phyloP scores from a whole-genome alignment of 176 grass and related monocot genomes.

The Elymus sibiricus region DNA sequence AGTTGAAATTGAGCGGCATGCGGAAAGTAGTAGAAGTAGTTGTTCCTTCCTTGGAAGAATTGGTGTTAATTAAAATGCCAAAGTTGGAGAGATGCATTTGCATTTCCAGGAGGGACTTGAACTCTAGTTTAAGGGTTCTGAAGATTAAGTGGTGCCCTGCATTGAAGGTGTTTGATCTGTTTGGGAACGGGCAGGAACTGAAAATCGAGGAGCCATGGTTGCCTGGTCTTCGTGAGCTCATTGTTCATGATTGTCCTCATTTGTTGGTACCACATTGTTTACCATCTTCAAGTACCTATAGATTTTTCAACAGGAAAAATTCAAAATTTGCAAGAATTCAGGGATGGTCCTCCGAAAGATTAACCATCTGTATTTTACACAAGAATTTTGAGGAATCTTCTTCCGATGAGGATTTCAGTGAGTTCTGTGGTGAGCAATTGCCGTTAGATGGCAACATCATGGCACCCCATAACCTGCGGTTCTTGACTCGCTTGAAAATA shows the following conservation, averaged over 20 bases:
- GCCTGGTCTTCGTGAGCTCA: neutral
- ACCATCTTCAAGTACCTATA: neutral
- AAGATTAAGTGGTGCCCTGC: neutral
- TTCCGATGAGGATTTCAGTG: no score
- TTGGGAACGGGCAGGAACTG: neutral
- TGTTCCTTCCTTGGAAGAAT: constrained; percentile 25
- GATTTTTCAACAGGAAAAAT: no score
- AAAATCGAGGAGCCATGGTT: neutral
- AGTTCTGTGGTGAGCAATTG: no score
- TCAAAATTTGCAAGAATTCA: no score
- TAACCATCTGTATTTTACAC: no score
- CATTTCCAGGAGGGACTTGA: neutral
- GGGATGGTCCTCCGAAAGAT: no score
- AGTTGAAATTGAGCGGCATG: neutral
- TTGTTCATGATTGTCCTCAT: neutral
- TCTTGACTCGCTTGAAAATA: no score
- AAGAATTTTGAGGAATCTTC: no score
- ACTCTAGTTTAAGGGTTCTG: constrained; percentile 15
- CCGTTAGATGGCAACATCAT: no score
- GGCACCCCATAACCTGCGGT: no score
- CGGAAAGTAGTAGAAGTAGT: neutral
- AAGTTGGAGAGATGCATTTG: neutral
- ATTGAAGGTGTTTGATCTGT: constrained; percentile 2
- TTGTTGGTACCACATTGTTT: neutral
- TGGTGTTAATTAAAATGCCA: neutral